These are phyloP conservation scores for Aspergillus bertholletiae DNA, from an alignment of 495 filamentous ascomycete genomes.

Conservation along the genomic window DNA sequence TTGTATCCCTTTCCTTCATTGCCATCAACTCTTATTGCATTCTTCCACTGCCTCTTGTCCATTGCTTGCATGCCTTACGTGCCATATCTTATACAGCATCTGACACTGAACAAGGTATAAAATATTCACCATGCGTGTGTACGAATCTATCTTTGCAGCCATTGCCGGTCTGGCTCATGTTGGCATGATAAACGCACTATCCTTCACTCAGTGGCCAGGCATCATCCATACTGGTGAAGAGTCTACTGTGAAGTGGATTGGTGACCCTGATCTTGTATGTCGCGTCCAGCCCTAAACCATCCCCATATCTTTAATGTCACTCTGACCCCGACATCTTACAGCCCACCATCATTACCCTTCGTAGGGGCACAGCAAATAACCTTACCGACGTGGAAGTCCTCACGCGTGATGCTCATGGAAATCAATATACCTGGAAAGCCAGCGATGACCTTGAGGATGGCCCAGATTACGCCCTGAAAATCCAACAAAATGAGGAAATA, in stretches of 20 bases:
- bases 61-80: neutral
- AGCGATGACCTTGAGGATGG: constrained; percentile 31
- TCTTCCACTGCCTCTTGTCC: neutral
- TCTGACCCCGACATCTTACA: constrained; percentile 5
- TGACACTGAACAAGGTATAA: neutral
- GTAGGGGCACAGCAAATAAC: constrained; percentile 36
- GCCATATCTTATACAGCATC: constrained; percentile 2
- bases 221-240: constrained; percentile 36
- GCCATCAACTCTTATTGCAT: neutral
- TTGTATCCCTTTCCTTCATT: neutral
- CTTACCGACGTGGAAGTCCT: constrained; percentile 40
- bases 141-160: constrained; percentile 28
- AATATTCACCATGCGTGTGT: constrained; percentile 25
- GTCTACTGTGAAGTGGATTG: constrained; percentile 39
- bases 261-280: constrained; percentile 32
- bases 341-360: constrained; percentile 43
- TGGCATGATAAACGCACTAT: constrained; percentile 29
- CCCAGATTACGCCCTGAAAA: constrained; percentile 44
- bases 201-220: constrained; percentile 43
- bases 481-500: constrained; percentile 34
- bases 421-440: constrained; percentile 41
- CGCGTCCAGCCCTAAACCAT: neutral
- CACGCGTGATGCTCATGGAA: constrained; percentile 30
- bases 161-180: constrained; percentile 27
- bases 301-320: neutral